Evolutionary conservation across 176 grass and related monocot species (phyloP).

Genomic region (Lolium rigidum): DNA sequence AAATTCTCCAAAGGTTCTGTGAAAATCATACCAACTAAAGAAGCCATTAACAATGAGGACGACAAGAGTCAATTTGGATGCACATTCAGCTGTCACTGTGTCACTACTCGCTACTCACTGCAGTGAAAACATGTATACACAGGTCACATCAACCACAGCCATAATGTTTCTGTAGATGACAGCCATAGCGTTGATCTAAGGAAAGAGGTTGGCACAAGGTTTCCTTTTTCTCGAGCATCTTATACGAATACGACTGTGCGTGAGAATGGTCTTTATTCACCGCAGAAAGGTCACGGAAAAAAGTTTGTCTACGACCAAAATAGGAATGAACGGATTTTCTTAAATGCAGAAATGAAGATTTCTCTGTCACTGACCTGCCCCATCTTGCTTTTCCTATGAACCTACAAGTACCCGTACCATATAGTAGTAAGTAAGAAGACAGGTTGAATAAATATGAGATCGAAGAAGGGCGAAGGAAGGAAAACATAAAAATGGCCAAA

Average conservation of each 20-base stretch:
- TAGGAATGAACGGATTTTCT: background rate
- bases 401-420: background rate
- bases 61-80: background rate
- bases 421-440: background rate
- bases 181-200: background rate
- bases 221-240: background rate
- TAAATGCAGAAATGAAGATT: background rate
- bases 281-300: background rate
- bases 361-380: background rate
- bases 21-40: background rate
- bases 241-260: background rate
- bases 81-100: background rate
- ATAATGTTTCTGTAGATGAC: background rate
- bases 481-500: background rate
- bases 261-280: background rate
- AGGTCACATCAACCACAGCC: background rate
- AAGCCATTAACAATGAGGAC: background rate
- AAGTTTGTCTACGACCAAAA: background rate
- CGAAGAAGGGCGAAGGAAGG: background rate
- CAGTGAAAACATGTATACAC: background rate
- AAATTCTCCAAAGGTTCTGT: background rate
- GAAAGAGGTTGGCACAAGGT: background rate
- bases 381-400: background rate
- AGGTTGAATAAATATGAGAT: background rate
- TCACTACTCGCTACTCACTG: background rate